A percentile compares a stretch with the other conserved stretches of the same genome.
phyloP scores from a whole-genome alignment of 2,329 filamentous ascomycete genomes.

The Scytalidium lignicola region DNA sequence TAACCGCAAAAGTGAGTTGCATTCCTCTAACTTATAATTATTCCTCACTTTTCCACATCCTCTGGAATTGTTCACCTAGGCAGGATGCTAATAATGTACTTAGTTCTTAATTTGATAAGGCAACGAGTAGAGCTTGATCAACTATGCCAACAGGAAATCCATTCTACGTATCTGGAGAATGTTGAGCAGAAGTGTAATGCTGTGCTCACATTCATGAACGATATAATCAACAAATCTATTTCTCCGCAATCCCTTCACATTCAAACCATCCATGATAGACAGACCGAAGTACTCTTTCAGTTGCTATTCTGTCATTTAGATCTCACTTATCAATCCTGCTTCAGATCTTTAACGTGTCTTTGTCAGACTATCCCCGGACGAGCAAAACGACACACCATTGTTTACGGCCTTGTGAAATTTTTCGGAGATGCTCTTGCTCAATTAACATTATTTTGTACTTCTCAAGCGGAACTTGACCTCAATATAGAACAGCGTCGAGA shows the following conservation, averaged over 20 bases:
- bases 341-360: slow-evolving; percentile 15
- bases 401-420: slow-evolving; percentile 17
- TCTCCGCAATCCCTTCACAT: background rate
- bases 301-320: slow-evolving; percentile 15
- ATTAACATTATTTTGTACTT: slow-evolving; percentile 9
- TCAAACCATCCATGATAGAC: background rate
- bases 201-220: background rate
- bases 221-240: background rate
- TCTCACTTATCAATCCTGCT: slow-evolving; percentile 14
- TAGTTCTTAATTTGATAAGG: background rate
- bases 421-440: slow-evolving; percentile 11
- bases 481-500: background rate
- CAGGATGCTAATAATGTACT: background rate
- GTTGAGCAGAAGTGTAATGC: background rate
- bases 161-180: background rate
- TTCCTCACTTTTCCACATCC: too few relatives aligned
- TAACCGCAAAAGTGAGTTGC: background rate
- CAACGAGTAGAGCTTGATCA: background rate
- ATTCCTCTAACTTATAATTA: too few relatives aligned
- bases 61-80: too few relatives aligned
- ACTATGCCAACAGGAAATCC: background rate
- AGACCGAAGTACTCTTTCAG: slow-evolving; percentile 10
- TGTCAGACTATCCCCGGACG: slow-evolving; percentile 18
- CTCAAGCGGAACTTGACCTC: slow-evolving; percentile 13
- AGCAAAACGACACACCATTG: slow-evolving; percentile 8